Evolutionary conservation across 352 stramenopile species (phyloP), one percentile per base, ranked within the genome.

Genomic region (Sclerospora graminicola): DNA sequence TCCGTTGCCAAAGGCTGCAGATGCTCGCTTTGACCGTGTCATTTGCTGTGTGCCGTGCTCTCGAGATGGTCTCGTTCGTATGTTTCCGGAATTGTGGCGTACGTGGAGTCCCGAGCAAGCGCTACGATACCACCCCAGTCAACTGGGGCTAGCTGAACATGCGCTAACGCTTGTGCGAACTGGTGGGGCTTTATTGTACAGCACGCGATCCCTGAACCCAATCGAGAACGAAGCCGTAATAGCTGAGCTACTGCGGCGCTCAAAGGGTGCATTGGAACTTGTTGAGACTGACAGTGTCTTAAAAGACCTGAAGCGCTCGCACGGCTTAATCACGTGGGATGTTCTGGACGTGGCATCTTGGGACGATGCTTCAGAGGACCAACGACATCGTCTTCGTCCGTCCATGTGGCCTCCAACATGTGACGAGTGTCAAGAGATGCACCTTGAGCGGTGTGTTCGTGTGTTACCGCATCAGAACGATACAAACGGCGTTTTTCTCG

Each of bases 401-500:
- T 84, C 81, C 6, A 93, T 96, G 71, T 97, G 88, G 68, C 66
- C 84, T 0, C 84, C 89, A 2, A 69, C 57, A 0, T 32, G 57
- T 8, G 52, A 81, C 19, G 68, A 94, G 46, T 56, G 43, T 15
- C 36, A 50, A 30, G 45, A 43, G 16, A 64, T 94, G 42, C 66
- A 89, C 26, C 54, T 99, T 14, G 70, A 97, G 26, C 69, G 82
- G 5, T 99, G 96, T 61, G 71, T 95, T 41, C 86, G 96, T 2
- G 49, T 99, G 18, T 68, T 98, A 10, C 97, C 97, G 14, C 95
- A 99, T 47, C 89, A 99, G 47, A 94, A 98, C 45, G 85, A 99
- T 60, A 98, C 95, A 0, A 94, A 97, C 39, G 97, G 95, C 0
- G 96, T 99, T 48, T 99, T 99, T 59, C 51, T 99, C n/a, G 88